These are phyloP conservation scores for Solanum chacoense DNA, from an alignment of 305 asterid species.

Conservation along the genomic window DNA sequence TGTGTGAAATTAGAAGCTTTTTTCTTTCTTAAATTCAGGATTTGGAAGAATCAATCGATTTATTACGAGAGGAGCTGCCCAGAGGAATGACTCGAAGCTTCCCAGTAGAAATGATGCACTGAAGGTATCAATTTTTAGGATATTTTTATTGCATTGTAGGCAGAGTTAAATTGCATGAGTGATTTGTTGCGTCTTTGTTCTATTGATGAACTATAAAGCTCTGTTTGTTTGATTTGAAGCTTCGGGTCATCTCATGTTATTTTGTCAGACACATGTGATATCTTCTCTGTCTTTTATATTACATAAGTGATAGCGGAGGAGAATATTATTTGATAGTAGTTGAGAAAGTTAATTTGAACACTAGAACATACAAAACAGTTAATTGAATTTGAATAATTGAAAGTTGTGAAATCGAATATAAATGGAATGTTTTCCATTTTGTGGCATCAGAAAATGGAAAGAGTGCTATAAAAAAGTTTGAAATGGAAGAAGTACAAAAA, in stretches of 20 bases:
- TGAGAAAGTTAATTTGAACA: neutral
- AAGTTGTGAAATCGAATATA: neutral
- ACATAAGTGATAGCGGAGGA: neutral
- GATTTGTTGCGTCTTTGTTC: neutral
- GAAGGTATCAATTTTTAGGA: neutral
- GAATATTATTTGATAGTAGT: neutral
- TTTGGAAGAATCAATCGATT: slow-evolving; percentile 19
- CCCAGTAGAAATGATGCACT: neutral
- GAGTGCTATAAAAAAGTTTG: neutral
- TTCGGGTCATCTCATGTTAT: neutral
- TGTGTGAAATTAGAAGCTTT: neutral
- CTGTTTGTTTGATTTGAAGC: neutral
- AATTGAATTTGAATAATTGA: neutral
- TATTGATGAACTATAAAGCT: neutral
- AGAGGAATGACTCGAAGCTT: neutral
- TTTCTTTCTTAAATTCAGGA: slow-evolving; percentile 18
- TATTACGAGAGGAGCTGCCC: neutral
- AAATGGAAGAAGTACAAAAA: neutral
- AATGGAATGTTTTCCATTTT: neutral
- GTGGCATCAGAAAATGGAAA: neutral
- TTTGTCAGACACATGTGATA: neutral
- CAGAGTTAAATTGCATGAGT: neutral
- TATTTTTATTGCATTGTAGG: neutral
- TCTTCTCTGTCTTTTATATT: neutral
- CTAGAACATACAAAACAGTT: neutral